Evolutionary conservation across 805 yeast genomes (phyloP), one percentile per base, ranked within the genome.

Genomic region (Pichia eremophila): DNA sequence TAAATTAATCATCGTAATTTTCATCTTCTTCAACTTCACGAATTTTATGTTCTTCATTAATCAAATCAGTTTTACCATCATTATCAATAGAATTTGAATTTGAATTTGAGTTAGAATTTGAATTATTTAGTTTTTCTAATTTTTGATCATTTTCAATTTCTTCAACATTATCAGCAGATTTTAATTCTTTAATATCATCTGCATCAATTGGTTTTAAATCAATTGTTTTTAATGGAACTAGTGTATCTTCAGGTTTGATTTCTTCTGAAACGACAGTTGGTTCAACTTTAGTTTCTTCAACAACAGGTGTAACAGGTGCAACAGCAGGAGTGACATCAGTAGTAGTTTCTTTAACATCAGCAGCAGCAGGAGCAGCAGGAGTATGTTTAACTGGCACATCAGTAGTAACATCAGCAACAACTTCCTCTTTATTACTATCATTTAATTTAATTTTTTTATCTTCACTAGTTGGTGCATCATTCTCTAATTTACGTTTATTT

Each of bases 11-110:
- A 47, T 66, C 70, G 45, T 66, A 66, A 48, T 66, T 61, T 41
- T 66, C 70, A 51, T 66, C 70, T 51, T 66, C 70, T 32, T 66
- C 68, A 19, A 66, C 56, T 37, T 58, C 54, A 43, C 70, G 58
- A n/a, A 64, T 53, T 39, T 53, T 49, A 10, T 44, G 27, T 39
- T 46, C 51, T 28, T 36, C 40, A 17, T 7, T 14, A 9, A 15
- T 18, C n/a, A n/a, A 39, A 1, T 25, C 35, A 29, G 27, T 35
- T 17, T 27, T 42, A 8, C 27, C 42, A 38, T 41, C 41, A 28
- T 17, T 40, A 32, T 32, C 11, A 7, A 32, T 7, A 14, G 7
- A 14, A 32, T 12, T 32, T 15, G 36, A 14, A 19, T 19, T 19
- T 19, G 4, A 19, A 19, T 19, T 19, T 19, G 22, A 19, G 4